Evolutionary conservation across 768 basidiomycete genomes (phyloP).

Genomic region (Calocybe cyanea): DNA sequence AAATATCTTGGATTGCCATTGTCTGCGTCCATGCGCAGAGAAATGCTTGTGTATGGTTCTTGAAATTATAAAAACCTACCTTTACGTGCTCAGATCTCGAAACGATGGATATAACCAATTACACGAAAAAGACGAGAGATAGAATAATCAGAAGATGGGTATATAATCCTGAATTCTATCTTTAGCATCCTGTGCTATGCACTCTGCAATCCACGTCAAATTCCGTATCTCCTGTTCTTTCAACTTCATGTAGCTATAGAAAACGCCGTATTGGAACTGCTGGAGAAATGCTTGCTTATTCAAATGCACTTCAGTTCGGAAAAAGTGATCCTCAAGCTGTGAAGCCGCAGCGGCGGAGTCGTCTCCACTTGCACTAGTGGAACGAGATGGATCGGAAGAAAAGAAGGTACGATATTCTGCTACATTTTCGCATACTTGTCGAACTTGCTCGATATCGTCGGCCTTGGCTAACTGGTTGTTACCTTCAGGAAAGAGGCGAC

Average conservation of each 20-base stretch:
- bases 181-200: constrained; percentile 94
- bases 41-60: no score
- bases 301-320: constrained; percentile 86
- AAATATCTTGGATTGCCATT: no score
- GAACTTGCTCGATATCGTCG: constrained; percentile 93
- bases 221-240: constrained; percentile 91
- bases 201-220: constrained; percentile 94
- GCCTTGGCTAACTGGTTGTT: constrained; percentile 92
- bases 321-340: constrained; percentile 91
- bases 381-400: constrained; percentile 39
- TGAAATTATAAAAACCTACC: no score
- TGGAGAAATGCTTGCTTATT: constrained; percentile 96
- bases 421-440: constrained; percentile 80
- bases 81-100: no score
- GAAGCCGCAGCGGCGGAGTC: constrained; percentile 45
- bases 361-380: constrained; percentile 33
- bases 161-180: constrained; percentile 96
- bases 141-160: constrained; percentile 67
- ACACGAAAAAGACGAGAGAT: no score
- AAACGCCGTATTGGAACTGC: constrained; percentile 93
- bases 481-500: constrained; percentile 91
- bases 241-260: constrained; percentile 88
- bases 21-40: no score
- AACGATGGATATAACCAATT: no score
- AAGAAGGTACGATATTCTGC: constrained; percentile 92